phyloP scores from a whole-genome alignment of 2,329 filamentous ascomycete species.

The Sarocladium oryzae region DNA sequence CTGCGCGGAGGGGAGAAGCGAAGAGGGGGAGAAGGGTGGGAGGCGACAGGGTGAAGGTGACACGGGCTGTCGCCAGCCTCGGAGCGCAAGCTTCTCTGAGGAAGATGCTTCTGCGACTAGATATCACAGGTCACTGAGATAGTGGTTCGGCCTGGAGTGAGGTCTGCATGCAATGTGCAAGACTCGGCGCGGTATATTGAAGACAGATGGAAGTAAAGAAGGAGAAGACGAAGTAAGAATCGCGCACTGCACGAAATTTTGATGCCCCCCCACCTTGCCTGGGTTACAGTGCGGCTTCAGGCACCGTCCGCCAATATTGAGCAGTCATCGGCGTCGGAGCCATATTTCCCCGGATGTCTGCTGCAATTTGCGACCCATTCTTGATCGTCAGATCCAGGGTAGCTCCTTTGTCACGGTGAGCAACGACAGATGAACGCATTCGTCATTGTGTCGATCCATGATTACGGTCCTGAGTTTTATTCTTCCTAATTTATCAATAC shows the following conservation, averaged over 20 bases:
- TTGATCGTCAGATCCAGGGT: too few relatives aligned
- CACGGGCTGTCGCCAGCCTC: conserved; percentile 37
- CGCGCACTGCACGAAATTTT: conserved; percentile 14
- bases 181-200: conserved; percentile 7
- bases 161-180: conserved; percentile 1
- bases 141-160: neutral
- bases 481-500: neutral
- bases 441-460: neutral
- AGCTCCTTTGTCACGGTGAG: too few relatives aligned
- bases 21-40: conserved; percentile 31
- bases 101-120: conserved; percentile 4
- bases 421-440: neutral
- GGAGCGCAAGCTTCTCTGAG: neutral
- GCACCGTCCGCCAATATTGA: neutral
- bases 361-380: too few relatives aligned
- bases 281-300: conserved; percentile 6
- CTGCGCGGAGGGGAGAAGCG: conserved; percentile 55
- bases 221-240: conserved; percentile 13
- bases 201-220: conserved; percentile 13
- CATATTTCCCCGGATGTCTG: conserved; percentile 9
- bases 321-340: conserved; percentile 10
- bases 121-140: neutral
- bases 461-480: neutral
- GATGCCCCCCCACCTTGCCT: conserved; percentile 14
- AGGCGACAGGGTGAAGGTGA: conserved; percentile 37